These are phyloP conservation scores for Citeromyces nyonsensis DNA, from an alignment of 805 yeast species.

Conservation along the genomic window DNA sequence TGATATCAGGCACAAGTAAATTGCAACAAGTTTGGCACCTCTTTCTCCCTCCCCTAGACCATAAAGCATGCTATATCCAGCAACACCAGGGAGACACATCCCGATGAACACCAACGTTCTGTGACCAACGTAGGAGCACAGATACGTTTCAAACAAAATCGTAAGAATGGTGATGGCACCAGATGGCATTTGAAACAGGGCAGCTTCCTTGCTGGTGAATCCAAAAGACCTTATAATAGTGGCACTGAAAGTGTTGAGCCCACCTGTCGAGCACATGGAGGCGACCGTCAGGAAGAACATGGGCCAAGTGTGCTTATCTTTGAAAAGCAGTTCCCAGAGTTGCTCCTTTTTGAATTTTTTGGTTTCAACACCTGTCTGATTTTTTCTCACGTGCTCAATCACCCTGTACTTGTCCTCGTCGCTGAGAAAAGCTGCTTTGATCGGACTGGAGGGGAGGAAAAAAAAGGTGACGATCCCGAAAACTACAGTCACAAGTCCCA, in stretches of 20 bases:
- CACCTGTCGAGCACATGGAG: slow-evolving; percentile 35
- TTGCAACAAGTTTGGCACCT: slow-evolving; percentile 12
- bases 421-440: slow-evolving; percentile 22
- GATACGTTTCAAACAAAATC: slow-evolving; percentile 12
- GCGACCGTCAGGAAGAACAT: slow-evolving; percentile 25
- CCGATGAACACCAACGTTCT: slow-evolving; percentile 7
- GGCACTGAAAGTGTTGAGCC: slow-evolving; percentile 35
- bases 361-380: slow-evolving; percentile 48
- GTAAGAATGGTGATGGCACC: slow-evolving; percentile 31
- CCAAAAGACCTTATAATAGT: slow-evolving; percentile 38
- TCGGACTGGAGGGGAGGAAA: slow-evolving; percentile 34
- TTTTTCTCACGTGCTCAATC: slow-evolving; percentile 39
- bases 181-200: slow-evolving; percentile 39
- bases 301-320: slow-evolving; percentile 35
- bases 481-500: slow-evolving; percentile 34
- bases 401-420: slow-evolving; percentile 29
- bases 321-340: slow-evolving; percentile 27
- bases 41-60: slow-evolving; percentile 13
- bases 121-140: slow-evolving; percentile 8
- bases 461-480: slow-evolving; percentile 29
- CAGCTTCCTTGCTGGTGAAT: slow-evolving; percentile 24
- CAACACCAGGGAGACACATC: slow-evolving; percentile 25
- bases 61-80: slow-evolving; percentile 26
- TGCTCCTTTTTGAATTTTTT: slow-evolving; percentile 36
- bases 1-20: slow-evolving; percentile 10